Evolutionary conservation across 2,329 filamentous ascomycete species (phyloP), one percentile per base, ranked within the genome.

Genomic region (Sporothrix phasma): DNA sequence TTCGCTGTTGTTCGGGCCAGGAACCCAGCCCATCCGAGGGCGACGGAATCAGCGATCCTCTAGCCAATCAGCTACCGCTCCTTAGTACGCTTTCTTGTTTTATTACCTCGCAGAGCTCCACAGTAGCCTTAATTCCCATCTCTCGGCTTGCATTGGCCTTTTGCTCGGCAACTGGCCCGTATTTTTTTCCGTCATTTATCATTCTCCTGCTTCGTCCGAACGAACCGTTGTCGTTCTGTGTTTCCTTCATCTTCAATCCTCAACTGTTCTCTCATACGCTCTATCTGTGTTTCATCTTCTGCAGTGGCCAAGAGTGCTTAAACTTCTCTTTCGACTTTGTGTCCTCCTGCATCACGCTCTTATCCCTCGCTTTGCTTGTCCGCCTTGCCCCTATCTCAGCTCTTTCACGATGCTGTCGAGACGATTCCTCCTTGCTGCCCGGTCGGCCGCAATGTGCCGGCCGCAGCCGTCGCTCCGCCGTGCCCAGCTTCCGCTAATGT

Each of bases 401-500:
- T 15, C 34, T 3, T 37, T 59, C 70, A 74, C 61, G 54, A 80
- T 80, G 78, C 69, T 79, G 62, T 78, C 78, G 65, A 76, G 79
- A 68, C 69, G 68, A 51, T 61, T 73, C 19, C 65, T 70, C 51
- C 68, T 67, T 54, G 69, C 69, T 49, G 70, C 70, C n/a, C 71
- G 71, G 61, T 66, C 68, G 17, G 66, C 69, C 41, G 68, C 69
- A 31, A 66, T 74, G 65, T 72, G 72, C 70, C 74, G 71, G 65
- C 70, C 74, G 67, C 71, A 74, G 68, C 75, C 77, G 72, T 76
- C 79, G 39, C 73, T 80, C 68, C 78, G 78, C 67, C 75, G 72
- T 64, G 72, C 74, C 11, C 74, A 78, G 71, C 77, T 83, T 61
- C 80, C 81, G 10, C 68, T 77, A 39, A 78, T 83, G 72, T 79